These are phyloP conservation scores for Opeltia flavorubescens DNA, from an alignment of 495 filamentous ascomycete species.

Conservation along the genomic window DNA sequence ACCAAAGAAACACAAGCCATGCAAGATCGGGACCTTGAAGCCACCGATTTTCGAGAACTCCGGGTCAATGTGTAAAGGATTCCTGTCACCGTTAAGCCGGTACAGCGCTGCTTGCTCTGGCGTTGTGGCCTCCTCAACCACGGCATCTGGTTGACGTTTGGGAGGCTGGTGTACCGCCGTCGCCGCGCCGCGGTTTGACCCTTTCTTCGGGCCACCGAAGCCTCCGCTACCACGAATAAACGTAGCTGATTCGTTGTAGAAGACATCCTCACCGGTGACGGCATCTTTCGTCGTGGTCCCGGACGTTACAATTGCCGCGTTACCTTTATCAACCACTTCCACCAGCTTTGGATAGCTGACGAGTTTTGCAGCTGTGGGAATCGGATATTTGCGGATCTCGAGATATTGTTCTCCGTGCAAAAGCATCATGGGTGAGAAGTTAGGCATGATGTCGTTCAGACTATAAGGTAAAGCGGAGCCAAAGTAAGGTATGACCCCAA, in stretches of 20 bases:
- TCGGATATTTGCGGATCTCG: conserved; percentile 85
- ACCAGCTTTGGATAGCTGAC: conserved; percentile 75
- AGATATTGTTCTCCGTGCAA: conserved; percentile 98
- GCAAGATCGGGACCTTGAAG: conserved; percentile 88
- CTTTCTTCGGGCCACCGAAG: conserved; percentile 77
- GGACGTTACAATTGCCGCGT: conserved; percentile 69
- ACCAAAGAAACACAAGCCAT: conserved; percentile 93
- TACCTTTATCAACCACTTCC: conserved; percentile 92
- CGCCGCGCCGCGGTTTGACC: conserved; percentile 60
- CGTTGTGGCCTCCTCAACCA: conserved; percentile 79
- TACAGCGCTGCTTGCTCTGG: conserved; percentile 95
- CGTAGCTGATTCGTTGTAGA: conserved; percentile 88
- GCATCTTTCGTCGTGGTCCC: conserved; percentile 72
- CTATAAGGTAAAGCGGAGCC: conserved; percentile 68
- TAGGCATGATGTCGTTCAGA: conserved; percentile 72
- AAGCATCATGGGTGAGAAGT: conserved; percentile 98
- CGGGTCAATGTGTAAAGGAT: conserved; percentile 91
- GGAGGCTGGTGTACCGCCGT: conserved; percentile 70
- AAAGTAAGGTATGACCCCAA: conserved; percentile 88
- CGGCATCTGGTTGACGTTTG: conserved; percentile 58
- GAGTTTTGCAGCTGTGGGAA: conserved; percentile 74
- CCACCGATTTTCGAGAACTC: conserved; percentile 89
- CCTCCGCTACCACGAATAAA: conserved; percentile 90
- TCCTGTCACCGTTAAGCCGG: conserved; percentile 82
- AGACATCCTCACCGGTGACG: conserved; percentile 68